Evolutionary conservation across 192 early-diverging fungal genomes (phyloP), one percentile per base, ranked within the genome.

Genomic region (Spizellomyces sp.): DNA sequence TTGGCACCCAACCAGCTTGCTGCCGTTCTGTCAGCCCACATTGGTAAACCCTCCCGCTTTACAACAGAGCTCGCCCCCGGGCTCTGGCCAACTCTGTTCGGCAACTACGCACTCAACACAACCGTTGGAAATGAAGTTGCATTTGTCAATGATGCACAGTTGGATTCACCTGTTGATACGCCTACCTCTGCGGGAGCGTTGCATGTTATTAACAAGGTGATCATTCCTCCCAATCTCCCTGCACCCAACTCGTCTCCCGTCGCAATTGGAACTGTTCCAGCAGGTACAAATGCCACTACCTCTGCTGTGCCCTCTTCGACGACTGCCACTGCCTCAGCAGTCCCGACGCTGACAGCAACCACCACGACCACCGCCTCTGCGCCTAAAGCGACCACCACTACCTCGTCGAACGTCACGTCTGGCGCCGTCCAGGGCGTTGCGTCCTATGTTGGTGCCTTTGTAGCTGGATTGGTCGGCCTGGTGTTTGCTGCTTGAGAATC

Each of bases 21-120:
- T 46, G 42, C 67, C 48, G 73, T 82, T n/a, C 67, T 82, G 48
- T 19, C 72, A 21, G 36, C 64, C 45, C 77, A 82, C 64, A 65
- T 82, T 22, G 72, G 71, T n/a, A 57, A 63, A 10, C 43, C 15
- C 3, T 17, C 75, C 43, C 36, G 48, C 9, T 68, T 48, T 69
- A 45, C 44, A 17, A 75, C 74, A 44, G 58, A 70, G 19, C 54
- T 70, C 5, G 15, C 41, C 43, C 17, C 64, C 6, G 62, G 10
- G 4, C 44, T 48, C 43, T 21, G 46, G 48, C 42, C 48, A 6
- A 52, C 62, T 21, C 62, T 64, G 43, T 12, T 45, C 44, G 14
- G 10, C 56, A 56, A 54, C 48, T 42, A 59, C 52, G 61, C 19
- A 54, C 21, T 59, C 57, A 17, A 42, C 27, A 14, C 61, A n/a